Conservation (phyloP, 2,329 filamentous ascomycete species). For the Achaetomium macrosporum region DNA sequence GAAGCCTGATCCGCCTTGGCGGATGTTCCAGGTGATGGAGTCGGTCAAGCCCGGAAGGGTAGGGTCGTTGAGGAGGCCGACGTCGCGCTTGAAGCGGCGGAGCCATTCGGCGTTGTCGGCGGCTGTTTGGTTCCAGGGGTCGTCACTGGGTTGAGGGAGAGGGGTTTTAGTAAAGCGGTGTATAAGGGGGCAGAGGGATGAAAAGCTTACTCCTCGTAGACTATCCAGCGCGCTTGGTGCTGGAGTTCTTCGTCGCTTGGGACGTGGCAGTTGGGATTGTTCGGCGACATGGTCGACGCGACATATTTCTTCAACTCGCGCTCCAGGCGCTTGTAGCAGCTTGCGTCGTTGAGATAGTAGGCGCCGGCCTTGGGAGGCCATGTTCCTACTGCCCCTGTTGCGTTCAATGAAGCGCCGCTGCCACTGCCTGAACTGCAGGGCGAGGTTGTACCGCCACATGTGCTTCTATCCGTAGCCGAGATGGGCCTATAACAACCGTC, state of each 20-base stretch:
- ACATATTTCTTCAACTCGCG: slow-evolving; percentile 50
- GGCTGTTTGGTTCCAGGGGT: slow-evolving; percentile 59
- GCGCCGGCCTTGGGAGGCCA: neutral
- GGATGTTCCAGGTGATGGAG: slow-evolving; percentile 39
- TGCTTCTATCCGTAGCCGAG: neutral
- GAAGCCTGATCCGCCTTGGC: slow-evolving; percentile 50
- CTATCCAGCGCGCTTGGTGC: slow-evolving; percentile 56
- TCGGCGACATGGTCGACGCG: slow-evolving; percentile 47
- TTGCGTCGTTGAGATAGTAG: slow-evolving; percentile 51
- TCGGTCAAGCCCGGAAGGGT: slow-evolving; percentile 45
- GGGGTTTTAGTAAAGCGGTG: slow-evolving; percentile 17
- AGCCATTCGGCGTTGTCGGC: slow-evolving; percentile 61
- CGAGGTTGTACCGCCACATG: slow-evolving; percentile 7
- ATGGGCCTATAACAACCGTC: neutral
- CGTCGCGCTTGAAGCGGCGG: slow-evolving; percentile 54
- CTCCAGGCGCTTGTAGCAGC: slow-evolving; percentile 53
- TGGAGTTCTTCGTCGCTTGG: slow-evolving; percentile 58
- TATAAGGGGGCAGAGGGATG: neutral
- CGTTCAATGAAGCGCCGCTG: neutral
- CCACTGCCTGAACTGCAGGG: slow-evolving; percentile 1
- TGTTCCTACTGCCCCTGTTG: neutral
- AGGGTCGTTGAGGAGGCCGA: slow-evolving; percentile 44
- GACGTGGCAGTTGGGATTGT: slow-evolving; percentile 55
- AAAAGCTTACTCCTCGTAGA: slow-evolving; percentile 53
- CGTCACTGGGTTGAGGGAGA: slow-evolving; percentile 39